These are phyloP conservation scores for Phytophthora sojae DNA, from an alignment of 352 stramenopile species.

Conservation along the genomic window DNA sequence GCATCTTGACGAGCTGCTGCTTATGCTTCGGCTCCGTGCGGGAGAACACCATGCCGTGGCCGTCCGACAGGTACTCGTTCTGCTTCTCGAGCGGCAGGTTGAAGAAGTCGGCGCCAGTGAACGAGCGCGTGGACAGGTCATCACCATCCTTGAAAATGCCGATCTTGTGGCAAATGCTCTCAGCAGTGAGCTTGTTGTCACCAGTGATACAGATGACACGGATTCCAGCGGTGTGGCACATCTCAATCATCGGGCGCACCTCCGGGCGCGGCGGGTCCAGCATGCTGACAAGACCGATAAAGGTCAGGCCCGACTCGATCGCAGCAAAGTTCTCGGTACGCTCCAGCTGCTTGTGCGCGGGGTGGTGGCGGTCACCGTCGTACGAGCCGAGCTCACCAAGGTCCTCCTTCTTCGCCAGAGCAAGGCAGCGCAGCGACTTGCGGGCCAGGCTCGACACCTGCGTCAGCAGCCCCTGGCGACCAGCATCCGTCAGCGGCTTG, in stretches of 20 bases:
- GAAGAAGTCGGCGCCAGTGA: conserved; percentile 97
- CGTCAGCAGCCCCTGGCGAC: conserved; percentile 87
- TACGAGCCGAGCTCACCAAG: conserved; percentile 84
- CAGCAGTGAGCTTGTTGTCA: conserved; percentile 98
- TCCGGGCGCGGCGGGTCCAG: conserved; percentile 98
- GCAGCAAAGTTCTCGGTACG: conserved; percentile 90
- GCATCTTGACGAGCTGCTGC: conserved; percentile 95
- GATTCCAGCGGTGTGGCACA: conserved; percentile 96
- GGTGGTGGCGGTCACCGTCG: conserved; percentile 87
- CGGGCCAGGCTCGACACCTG: conserved; percentile 93
- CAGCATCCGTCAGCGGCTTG: conserved; percentile 91
- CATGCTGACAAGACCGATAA: conserved; percentile 98
- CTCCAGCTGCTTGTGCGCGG: conserved; percentile 84
- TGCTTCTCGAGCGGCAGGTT: conserved; percentile 92
- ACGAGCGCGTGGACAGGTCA: conserved; percentile 91
- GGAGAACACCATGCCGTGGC: conserved; percentile 96
- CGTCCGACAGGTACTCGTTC: conserved; percentile 88
- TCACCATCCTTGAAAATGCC: conserved; percentile 94
- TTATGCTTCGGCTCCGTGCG: conserved; percentile 98
- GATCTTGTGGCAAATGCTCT: conserved; percentile 97
- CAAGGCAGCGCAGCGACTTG: conserved; percentile 96
- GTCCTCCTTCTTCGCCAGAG: conserved; percentile 96
- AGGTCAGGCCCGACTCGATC: conserved; percentile 97
- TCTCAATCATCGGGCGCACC: conserved; percentile 95
- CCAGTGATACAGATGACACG: conserved; percentile 99